These are phyloP conservation scores for Sarcocystis neurona DNA, from an alignment of 169 alveolate species.

Conservation along the genomic window DNA sequence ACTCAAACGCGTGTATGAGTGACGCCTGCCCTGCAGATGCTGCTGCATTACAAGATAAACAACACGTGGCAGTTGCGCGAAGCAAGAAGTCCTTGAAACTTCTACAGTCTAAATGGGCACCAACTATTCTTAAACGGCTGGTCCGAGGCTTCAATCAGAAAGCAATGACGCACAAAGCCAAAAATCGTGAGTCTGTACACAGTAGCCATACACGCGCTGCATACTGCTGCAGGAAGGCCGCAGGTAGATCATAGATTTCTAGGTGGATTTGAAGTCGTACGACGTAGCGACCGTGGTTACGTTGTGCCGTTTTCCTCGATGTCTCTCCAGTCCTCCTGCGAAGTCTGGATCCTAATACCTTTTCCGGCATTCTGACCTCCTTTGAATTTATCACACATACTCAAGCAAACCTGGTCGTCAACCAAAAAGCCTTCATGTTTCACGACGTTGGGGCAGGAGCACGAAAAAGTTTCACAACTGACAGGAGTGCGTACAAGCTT, in stretches of 20 bases:
- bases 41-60: slow-evolving; percentile 24
- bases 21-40: not conserved
- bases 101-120: slow-evolving; percentile 30
- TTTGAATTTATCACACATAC: slow-evolving; percentile 48
- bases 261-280: not conserved
- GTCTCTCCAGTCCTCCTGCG: slow-evolving; percentile 16
- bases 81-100: not conserved
- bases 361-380: slow-evolving; percentile 19
- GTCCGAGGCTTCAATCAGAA: slow-evolving; percentile 1
- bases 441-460: not conserved
- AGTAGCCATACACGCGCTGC: not conserved
- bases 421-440: slow-evolving; percentile 39
- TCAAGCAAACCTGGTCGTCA: slow-evolving; percentile 36
- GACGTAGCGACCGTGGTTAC: not conserved
- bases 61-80: slow-evolving; percentile 29
- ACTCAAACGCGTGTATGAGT: not conserved
- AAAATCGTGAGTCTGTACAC: not conserved
- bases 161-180: not conserved
- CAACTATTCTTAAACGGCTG: not conserved
- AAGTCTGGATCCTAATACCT: not conserved
- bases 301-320: not conserved
- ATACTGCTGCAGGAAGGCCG: not conserved
- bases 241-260: not conserved
- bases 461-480: not conserved
- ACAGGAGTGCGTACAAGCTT: not conserved